Percentiles rank a stretch among this genome's conserved stretches.
These are phyloP conservation scores for Cyberlindnera suaveolens DNA, from an alignment of 805 yeast species.

Conservation along the genomic window DNA sequence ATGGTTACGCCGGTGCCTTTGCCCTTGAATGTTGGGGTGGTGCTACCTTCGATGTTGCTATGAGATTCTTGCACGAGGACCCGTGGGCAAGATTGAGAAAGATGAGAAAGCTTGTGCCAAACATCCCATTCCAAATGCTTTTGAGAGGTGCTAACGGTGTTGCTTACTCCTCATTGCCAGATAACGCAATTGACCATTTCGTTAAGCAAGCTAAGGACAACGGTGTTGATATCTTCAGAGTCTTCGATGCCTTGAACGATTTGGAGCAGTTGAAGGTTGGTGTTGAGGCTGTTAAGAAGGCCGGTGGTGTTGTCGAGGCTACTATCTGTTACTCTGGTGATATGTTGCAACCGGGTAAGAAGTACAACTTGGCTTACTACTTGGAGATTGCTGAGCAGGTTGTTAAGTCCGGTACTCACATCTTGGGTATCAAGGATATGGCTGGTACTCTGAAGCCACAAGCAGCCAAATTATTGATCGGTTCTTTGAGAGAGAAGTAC, in stretches of 20 bases:
- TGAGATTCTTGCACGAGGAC: conserved; percentile 97
- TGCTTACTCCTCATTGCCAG: conserved; percentile 96
- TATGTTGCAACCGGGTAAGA: conserved; percentile 93
- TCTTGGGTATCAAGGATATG: conserved; percentile 98
- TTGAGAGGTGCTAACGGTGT: conserved; percentile 99
- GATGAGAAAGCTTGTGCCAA: conserved; percentile 87
- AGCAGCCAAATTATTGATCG: conserved; percentile 80
- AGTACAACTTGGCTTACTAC: conserved; percentile 91
- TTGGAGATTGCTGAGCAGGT: conserved; percentile 73
- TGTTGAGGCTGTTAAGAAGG: conserved; percentile 94
- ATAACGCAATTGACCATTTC: conserved; percentile 97
- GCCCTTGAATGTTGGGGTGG: conserved; percentile 99
- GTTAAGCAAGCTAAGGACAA: conserved; percentile 89
- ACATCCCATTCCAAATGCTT: conserved; percentile 98
- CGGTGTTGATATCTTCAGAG: conserved; percentile 97
- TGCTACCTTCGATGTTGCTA: conserved; percentile 97
- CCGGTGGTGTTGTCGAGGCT: conserved; percentile 98
- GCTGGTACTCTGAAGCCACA: conserved; percentile 97
- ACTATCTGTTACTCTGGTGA: conserved; percentile 99
- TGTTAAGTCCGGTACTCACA: conserved; percentile 92
- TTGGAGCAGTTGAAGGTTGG: conserved; percentile 96
- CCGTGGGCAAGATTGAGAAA: conserved; percentile 96
- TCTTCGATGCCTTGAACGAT: conserved; percentile 95
- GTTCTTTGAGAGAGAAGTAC: conserved; percentile 75
- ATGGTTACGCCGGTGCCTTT: conserved; percentile 84